phyloP scores from a whole-genome alignment of 2,329 filamentous ascomycete genomes.

The Aspergillus awamori region DNA sequence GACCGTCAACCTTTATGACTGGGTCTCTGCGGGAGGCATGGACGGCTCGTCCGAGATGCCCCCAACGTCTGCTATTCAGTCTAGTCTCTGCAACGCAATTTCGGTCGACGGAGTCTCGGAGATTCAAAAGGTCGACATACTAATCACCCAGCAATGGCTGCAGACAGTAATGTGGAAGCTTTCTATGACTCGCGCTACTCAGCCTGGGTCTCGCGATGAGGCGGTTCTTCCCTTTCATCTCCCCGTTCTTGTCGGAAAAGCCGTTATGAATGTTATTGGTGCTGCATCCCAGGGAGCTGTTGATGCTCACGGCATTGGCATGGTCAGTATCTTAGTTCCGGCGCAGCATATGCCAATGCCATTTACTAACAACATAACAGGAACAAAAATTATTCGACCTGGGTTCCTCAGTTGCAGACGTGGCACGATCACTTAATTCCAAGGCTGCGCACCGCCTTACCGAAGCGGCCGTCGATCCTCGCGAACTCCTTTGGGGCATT shows the following conservation, averaged over 20 bases:
- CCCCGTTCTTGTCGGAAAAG: conserved; percentile 64
- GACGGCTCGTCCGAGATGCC: conserved; percentile 34
- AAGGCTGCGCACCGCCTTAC: conserved; percentile 33
- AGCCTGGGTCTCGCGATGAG: conserved; percentile 58
- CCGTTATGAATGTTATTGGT: conserved; percentile 67
- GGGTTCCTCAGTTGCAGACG: conserved; percentile 37
- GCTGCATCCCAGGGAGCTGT: conserved; percentile 74
- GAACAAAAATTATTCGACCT: conserved; percentile 45
- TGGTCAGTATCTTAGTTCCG: conserved; percentile 58
- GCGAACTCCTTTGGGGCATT: conserved; percentile 44
- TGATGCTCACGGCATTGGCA: conserved; percentile 73
- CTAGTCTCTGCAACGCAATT: conserved; percentile 55
- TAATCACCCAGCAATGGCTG: conserved; percentile 73
- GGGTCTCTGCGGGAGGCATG: conserved; percentile 39
- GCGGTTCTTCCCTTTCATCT: conserved; percentile 66
- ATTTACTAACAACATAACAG: conserved; percentile 19
- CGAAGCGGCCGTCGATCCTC: conserved; percentile 36
- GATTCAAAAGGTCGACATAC: conserved; percentile 69
- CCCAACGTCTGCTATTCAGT: conserved; percentile 51
- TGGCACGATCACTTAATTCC: conserved; percentile 35
- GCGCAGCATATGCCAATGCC: background rate
- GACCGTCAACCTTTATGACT: conserved; percentile 42
- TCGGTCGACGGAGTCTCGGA: conserved; percentile 62
- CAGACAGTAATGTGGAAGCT: conserved; percentile 73
- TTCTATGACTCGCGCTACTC: conserved; percentile 67